Conservation (phyloP, 148 eudicot genomes). For the Camellia lanceoleosa region DNA sequence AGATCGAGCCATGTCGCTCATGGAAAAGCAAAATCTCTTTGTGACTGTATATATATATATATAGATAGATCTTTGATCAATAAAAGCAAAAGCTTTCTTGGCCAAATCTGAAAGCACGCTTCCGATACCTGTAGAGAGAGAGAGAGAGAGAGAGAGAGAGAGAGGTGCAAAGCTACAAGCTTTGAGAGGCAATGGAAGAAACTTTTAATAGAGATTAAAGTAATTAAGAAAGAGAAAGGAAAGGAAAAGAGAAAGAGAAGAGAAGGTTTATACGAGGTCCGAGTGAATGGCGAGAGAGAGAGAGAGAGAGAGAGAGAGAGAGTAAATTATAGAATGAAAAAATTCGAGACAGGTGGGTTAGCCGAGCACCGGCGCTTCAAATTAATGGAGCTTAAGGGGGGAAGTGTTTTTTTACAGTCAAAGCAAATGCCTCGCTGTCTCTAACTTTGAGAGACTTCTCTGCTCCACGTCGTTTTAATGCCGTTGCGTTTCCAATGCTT, state of each 20-base stretch:
- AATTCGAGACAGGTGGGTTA: too few relatives aligned
- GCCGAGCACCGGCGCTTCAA: neutral
- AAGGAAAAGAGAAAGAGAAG: neutral
- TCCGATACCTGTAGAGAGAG: slow-evolving; percentile 3
- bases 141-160: neutral
- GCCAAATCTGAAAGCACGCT: neutral
- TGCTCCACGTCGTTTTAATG: too few relatives aligned
- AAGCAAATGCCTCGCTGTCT: neutral
- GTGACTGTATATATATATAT: neutral
- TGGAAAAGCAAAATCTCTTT: slow-evolving; percentile 10
- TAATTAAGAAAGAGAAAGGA: neutral
- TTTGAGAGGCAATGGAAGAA: neutral
- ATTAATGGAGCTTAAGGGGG: neutral
- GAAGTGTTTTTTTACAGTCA: neutral
- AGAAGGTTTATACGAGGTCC: neutral
- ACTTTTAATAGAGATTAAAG: neutral
- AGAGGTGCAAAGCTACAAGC: neutral
- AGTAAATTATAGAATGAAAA: neutral
- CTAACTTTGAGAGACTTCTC: neutral
- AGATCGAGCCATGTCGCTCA: neutral
- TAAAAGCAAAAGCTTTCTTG: neutral
- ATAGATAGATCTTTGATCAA: neutral
- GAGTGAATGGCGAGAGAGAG: too few relatives aligned
- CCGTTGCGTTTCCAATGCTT: too few relatives aligned
- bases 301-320: too few relatives aligned